These are phyloP conservation scores for Colletotrichum navitas DNA, from an alignment of 2,329 filamentous ascomycete genomes.

Conservation along the genomic window DNA sequence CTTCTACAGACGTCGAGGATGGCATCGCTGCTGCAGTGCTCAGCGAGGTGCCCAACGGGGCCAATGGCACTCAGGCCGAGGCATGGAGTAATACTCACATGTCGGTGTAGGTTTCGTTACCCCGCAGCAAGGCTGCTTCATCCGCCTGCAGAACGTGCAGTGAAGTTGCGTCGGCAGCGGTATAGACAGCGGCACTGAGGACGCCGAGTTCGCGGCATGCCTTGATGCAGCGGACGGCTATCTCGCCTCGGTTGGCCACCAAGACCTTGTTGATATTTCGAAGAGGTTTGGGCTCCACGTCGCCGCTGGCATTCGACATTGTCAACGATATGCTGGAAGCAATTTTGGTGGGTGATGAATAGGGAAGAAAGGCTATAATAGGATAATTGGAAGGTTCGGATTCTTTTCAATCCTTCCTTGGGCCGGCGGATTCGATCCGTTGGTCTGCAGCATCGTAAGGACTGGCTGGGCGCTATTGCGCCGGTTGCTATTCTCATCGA, in stretches of 20 bases:
- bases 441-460: neutral
- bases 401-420: neutral
- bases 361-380: neutral
- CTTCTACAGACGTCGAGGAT: constrained; percentile 51
- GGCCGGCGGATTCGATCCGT: neutral
- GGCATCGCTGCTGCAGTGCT: constrained; percentile 8
- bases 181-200: constrained; percentile 69
- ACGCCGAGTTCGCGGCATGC: constrained; percentile 60
- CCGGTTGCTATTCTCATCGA: neutral
- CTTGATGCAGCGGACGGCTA: constrained; percentile 64
- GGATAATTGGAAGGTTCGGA: neutral
- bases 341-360: neutral
- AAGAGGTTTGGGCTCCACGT: neutral
- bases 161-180: constrained; percentile 66
- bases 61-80: neutral
- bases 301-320: neutral
- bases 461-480: no score
- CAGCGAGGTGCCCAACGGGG: neutral
- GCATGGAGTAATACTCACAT: neutral
- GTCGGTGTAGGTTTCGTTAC: constrained; percentile 10
- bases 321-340: neutral
- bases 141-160: constrained; percentile 67
- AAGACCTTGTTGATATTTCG: constrained; percentile 52
- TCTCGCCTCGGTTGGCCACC: constrained; percentile 72
- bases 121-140: constrained; percentile 60